Evolutionary conservation across 1,139 yeast species (phyloP).

Genomic region (Tardiomyces depauwii): DNA sequence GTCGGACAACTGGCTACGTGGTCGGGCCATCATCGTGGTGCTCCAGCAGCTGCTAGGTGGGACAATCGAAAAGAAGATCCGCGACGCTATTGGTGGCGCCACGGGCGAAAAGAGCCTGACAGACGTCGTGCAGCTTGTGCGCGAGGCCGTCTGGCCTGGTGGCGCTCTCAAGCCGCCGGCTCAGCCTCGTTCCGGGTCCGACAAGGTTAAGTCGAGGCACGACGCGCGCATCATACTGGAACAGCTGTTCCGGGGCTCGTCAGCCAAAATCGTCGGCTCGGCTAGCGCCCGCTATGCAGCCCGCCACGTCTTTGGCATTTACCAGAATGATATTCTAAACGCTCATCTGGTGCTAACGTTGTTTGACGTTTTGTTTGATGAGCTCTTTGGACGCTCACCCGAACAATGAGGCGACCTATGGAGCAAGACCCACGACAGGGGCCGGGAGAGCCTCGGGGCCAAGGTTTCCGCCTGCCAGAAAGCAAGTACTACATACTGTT

Average conservation of each 20-base stretch:
- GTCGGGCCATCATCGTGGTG: constrained; percentile 70
- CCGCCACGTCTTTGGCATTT: constrained; percentile 44
- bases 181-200: constrained; percentile 36
- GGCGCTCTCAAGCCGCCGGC: constrained; percentile 27
- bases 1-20: constrained; percentile 65
- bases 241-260: constrained; percentile 48
- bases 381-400: constrained; percentile 23
- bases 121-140: constrained; percentile 34
- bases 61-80: constrained; percentile 66
- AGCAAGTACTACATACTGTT: too few species aligned
- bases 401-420: too few species aligned
- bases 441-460: too few species aligned
- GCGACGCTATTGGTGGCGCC: constrained; percentile 32
- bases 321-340: constrained; percentile 66
- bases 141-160: constrained; percentile 52
- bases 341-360: constrained; percentile 50
- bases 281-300: constrained; percentile 57
- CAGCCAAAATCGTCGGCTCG: constrained; percentile 67
- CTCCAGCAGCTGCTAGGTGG: constrained; percentile 83
- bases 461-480: too few species aligned
- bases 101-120: constrained; percentile 41
- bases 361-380: constrained; percentile 39
- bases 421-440: too few species aligned
- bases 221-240: constrained; percentile 52
- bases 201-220: constrained; percentile 41